These are phyloP conservation scores for Monosporozyma yasuniensis DNA, from an alignment of 805 yeast genomes.

Conservation along the genomic window DNA sequence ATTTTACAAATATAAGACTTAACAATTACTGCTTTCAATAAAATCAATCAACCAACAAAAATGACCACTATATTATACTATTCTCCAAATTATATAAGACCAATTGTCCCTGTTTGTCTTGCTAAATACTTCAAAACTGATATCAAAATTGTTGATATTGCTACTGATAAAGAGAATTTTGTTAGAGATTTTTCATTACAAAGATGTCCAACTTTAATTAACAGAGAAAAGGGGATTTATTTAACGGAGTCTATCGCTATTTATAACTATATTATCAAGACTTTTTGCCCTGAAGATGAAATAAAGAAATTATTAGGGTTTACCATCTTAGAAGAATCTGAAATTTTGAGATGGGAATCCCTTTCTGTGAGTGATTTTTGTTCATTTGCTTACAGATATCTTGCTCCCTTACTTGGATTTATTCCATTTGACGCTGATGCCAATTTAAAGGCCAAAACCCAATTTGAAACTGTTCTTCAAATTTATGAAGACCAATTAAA, in stretches of 20 bases:
- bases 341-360: conserved; percentile 66
- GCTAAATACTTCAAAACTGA: conserved; percentile 54
- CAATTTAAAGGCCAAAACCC: conserved; percentile 36
- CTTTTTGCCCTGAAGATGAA: conserved; percentile 27
- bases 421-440: conserved; percentile 65
- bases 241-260: conserved; percentile 61
- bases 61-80: conserved; percentile 38
- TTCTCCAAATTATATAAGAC: conserved; percentile 38
- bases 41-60: background rate
- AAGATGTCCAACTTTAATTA: conserved; percentile 59
- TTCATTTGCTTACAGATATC: conserved; percentile 35
- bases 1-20: too few species aligned
- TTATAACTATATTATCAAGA: conserved; percentile 38
- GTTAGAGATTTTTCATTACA: conserved; percentile 50
- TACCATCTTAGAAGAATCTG: conserved; percentile 29
- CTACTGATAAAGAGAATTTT: conserved; percentile 22
- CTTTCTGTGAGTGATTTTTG: conserved; percentile 62
- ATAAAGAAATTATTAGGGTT: conserved; percentile 46
- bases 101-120: conserved; percentile 35
- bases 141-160: conserved; percentile 38
- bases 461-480: conserved; percentile 33
- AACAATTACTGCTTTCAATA: too few species aligned
- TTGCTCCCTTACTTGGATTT: conserved; percentile 51
- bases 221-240: conserved; percentile 57
- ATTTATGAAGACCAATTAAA: conserved; percentile 49